Conservation (phyloP, 768 basidiomycete species). For the Mycena filopes region DNA sequence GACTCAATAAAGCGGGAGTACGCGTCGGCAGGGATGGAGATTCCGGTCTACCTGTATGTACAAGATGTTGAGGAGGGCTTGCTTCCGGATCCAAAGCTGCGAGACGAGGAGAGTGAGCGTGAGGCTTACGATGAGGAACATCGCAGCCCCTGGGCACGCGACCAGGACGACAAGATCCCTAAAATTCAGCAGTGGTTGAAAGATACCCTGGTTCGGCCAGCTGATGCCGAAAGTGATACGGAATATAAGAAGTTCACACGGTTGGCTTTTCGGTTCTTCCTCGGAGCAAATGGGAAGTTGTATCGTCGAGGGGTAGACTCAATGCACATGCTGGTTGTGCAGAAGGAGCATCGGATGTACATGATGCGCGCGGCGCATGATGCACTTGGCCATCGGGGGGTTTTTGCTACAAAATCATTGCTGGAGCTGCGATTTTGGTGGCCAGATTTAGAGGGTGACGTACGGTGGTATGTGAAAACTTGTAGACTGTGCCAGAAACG, state of each 20-base stretch:
- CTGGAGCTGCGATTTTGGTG: conserved; percentile 36
- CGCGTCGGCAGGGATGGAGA: background rate
- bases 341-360: conserved; percentile 3
- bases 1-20: background rate
- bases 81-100: background rate
- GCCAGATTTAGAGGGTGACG: conserved; percentile 27
- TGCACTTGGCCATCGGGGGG: conserved; percentile 32
- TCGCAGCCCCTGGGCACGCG: background rate
- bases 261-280: background rate
- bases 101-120: conserved; percentile 16
- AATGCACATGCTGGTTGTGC: conserved; percentile 10
- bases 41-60: background rate
- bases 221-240: background rate
- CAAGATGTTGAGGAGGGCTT: background rate
- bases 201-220: background rate
- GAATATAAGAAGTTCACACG: background rate
- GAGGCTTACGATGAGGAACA: conserved; percentile 8
- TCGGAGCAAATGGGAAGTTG: background rate
- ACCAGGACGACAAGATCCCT: background rate
- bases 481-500: too few species aligned
- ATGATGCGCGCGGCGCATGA: conserved; percentile 33
- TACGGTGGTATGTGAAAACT: too few species aligned
- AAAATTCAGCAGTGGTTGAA: background rate
- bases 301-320: background rate
- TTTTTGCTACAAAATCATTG: conserved; percentile 14